Conservation (phyloP, 1,284 basidiomycete species). For the Tilletia setariae region DNA sequence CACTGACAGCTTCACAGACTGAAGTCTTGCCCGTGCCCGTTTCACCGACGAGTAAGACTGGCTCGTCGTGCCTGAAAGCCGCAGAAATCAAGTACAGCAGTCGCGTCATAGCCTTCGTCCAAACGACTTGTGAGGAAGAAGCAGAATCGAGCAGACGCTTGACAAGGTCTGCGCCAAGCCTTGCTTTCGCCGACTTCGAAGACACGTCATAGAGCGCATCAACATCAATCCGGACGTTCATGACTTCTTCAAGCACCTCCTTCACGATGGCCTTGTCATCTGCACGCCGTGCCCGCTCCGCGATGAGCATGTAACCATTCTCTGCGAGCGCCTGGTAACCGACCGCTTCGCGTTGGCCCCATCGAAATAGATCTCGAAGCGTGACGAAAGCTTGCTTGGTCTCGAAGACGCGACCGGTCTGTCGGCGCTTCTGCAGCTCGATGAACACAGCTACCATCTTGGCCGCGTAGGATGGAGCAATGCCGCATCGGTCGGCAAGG, state of each 20-base stretch:
- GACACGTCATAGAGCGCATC: slow-evolving; percentile 60
- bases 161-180: slow-evolving; percentile 32
- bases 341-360: slow-evolving; percentile 81
- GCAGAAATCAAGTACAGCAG: slow-evolving; percentile 79
- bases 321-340: slow-evolving; percentile 89
- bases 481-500: slow-evolving; percentile 46
- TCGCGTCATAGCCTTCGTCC: slow-evolving; percentile 89
- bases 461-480: slow-evolving; percentile 67
- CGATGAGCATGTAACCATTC: slow-evolving; percentile 96
- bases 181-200: slow-evolving; percentile 45
- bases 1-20: slow-evolving; percentile 84
- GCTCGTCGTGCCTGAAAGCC: slow-evolving; percentile 85
- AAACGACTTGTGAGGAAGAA: slow-evolving; percentile 64
- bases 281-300: slow-evolving; percentile 76
- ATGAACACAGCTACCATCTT: slow-evolving; percentile 88
- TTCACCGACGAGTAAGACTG: slow-evolving; percentile 94
- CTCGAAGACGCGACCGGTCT: slow-evolving; percentile 89
- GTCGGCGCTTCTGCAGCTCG: slow-evolving; percentile 87
- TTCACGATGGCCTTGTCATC: slow-evolving; percentile 89
- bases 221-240: slow-evolving; percentile 78
- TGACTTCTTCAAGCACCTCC: slow-evolving; percentile 82
- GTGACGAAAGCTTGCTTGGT: slow-evolving; percentile 96
- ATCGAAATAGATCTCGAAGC: slow-evolving; percentile 92
- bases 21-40: slow-evolving; percentile 98
- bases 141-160: slow-evolving; percentile 52